A percentile compares a stretch with the other conserved stretches of the same genome.
These are phyloP conservation scores for Kickxella alabastrina DNA, from an alignment of 192 early-diverging fungal species.

Conservation along the genomic window DNA sequence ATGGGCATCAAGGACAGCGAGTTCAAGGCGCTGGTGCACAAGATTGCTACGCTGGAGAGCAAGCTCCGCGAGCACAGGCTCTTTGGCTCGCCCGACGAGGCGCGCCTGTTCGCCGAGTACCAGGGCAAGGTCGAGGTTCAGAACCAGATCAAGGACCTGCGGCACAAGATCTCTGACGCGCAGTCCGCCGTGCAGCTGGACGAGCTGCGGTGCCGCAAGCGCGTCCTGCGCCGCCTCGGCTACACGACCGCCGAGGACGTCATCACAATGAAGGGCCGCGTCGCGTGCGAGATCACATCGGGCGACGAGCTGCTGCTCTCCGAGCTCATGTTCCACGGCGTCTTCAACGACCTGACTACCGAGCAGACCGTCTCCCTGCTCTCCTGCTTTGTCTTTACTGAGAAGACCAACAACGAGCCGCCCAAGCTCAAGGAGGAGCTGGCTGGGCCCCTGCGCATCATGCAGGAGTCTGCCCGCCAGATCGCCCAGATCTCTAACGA, in stretches of 20 bases:
- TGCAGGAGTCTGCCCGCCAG: slow-evolving; percentile 81
- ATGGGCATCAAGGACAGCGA: slow-evolving; percentile 79
- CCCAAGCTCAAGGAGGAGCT: slow-evolving; percentile 71
- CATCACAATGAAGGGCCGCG: slow-evolving; percentile 95
- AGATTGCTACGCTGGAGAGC: slow-evolving; percentile 69
- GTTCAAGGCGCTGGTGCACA: slow-evolving; percentile 70
- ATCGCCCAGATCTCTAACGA: slow-evolving; percentile 85
- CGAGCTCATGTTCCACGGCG: slow-evolving; percentile 95
- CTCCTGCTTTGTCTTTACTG: slow-evolving; percentile 88
- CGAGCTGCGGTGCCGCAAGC: slow-evolving; percentile 84
- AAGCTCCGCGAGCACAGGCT: slow-evolving; percentile 64
- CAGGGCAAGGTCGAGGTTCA: slow-evolving; percentile 60
- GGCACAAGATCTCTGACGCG: slow-evolving; percentile 70
- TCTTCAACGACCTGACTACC: slow-evolving; percentile 87
- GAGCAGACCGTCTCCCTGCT: slow-evolving; percentile 85
- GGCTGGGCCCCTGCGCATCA: slow-evolving; percentile 62
- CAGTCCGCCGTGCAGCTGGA: slow-evolving; percentile 86
- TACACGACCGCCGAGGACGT: slow-evolving; percentile 80
- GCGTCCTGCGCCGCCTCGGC: slow-evolving; percentile 87
- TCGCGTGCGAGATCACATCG: slow-evolving; percentile 93
- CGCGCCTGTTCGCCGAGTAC: slow-evolving; percentile 60
- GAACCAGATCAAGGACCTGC: slow-evolving; percentile 61
- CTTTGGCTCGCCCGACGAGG: slow-evolving; percentile 53
- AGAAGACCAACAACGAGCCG: slow-evolving; percentile 60
- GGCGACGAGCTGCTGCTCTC: slow-evolving; percentile 94